Evolutionary conservation across 225 moss, liverwort and hornwort species (phyloP), one percentile per base, ranked within the genome.

Genomic region (Thuidium tamariscinum): DNA sequence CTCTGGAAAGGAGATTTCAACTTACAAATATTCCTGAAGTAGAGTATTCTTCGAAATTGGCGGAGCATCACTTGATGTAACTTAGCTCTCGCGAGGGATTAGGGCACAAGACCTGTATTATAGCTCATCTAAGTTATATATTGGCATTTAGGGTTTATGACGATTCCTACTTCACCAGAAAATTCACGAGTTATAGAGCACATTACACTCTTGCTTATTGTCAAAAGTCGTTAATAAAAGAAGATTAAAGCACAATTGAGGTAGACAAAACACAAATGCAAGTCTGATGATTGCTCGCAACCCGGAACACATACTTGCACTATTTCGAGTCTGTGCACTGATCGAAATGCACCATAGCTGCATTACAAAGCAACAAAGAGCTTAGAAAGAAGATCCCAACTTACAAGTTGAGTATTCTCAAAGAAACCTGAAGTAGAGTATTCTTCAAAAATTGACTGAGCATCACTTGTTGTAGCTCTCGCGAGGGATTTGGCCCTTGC

Each of bases 401-500:
- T 82, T 85, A 82, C 82, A 72, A 78, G 56, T 5, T 73, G 37
- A 79, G 9, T 44, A 42, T 73, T 15, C 52, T 64, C 36, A 23
- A 74, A 70, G 61, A 44, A 44, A 1, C n/a, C 84, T 74, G 56
- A 36, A 77, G 37, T 14, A 71, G n/a, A 72, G 10, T 49, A 14
- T 70, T 13, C 59, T 63, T 52, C 61, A 34, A 85, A n/a, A 72
- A 64, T 37, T 19, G 49, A 13, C 51, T 19, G 37, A 54, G 52
- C 11, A 64, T 91, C 79, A 93, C 89, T 94, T 93, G 85, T 94
- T 93, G 88, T 93, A 89, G 87, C 89, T 90, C 83, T 93, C 93
- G 36, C 91, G 92, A 48, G 94, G 92, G 56, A 94, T 89, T 48
- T 88, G 84, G 8, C 94, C 94, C 84, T 87, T 90, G 10, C 84